Base-by-base conservation (phyloP, 2,329 filamentous ascomycete species). In the Truncatella angustata region DNA sequence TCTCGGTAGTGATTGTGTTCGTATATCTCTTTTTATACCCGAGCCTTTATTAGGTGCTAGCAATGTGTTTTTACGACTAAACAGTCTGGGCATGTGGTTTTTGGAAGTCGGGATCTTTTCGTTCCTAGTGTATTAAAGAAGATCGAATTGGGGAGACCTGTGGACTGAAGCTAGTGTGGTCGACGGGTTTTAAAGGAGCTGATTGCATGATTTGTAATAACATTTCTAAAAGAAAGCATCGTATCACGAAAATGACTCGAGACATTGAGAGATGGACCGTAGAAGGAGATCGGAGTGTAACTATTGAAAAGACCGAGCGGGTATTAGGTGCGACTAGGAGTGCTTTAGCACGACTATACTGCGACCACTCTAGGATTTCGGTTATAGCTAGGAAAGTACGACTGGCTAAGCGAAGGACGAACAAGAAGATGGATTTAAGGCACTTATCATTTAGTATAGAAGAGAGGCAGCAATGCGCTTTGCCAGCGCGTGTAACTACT, bases 111-210 rank as follows among this genome's bases (percentile, higher is more conserved):
- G 39, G 16, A 60, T 87, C 86, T 74, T 96, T 96, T 76, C 84
- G 88, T 60, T 82, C 90, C 70, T 90, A 93, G 69, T 96, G 91
- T 80, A 85, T 88, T 72, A 90, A 90, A 72, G 91, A 96, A 70
- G 92, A 94, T 74, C 88, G 91, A 58, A 95, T 88, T 59, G 91
- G 91, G 65, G 91, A 96, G 77, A 96, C 91, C 34, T 96, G 91
- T 73, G 91, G 91, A 57, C 87, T 95, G 74, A 94, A 90, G 74
- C 82, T 95, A 55, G 85, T 95, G 65, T 90, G 12, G 6, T 2
- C 23, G 11, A 42, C 37, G n/a, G n/a, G n/a, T 20, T 5, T 5
- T 42, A n/a, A 42, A 12, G 23, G 5, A n/a, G 16, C 14, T 9
- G n/a, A 20, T 12, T 20, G 5, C 20, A 20, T 20, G 11, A 20